A percentile compares a stretch with the other conserved stretches of the same genome.
Evolutionary conservation across 1,139 yeast genomes (phyloP).

Genomic region (Suhomyces panamericanus): DNA sequence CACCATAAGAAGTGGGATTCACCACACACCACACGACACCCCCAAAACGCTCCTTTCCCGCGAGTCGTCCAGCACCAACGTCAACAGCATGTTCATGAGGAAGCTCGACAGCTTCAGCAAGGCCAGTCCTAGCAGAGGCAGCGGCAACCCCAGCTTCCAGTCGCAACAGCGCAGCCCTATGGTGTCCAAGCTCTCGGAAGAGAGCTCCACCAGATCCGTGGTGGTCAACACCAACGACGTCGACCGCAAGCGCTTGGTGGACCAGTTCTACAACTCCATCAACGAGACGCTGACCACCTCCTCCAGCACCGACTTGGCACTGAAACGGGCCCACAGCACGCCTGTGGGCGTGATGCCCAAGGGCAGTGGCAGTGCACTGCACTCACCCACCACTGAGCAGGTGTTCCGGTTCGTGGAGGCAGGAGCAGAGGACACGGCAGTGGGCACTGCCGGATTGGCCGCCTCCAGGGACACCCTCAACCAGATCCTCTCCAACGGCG

Average conservation of each 20-base stretch:
- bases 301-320: slow-evolving; percentile 7
- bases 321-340: slow-evolving; percentile 4
- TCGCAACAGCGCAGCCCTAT: slow-evolving; percentile 14
- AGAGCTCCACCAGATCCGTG: slow-evolving; percentile 5
- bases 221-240: slow-evolving; percentile 12
- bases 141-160: slow-evolving; percentile 11
- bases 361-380: slow-evolving; percentile 1
- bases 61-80: slow-evolving; percentile 9
- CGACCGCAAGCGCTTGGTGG: slow-evolving; percentile 39
- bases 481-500: slow-evolving; percentile 25
- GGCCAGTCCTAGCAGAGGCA: slow-evolving; percentile 11
- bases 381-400: slow-evolving; percentile 13
- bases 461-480: slow-evolving; percentile 18
- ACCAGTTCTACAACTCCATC: slow-evolving; percentile 38
- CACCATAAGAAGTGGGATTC: neutral
- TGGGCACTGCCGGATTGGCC: neutral
- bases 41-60: slow-evolving; percentile 8
- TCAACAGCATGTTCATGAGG: slow-evolving; percentile 16
- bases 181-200: slow-evolving; percentile 9
- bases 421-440: neutral
- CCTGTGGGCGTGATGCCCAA: slow-evolving; percentile 3
- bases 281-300: slow-evolving; percentile 13
- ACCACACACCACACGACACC: slow-evolving; percentile 1
- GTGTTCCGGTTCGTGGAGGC: slow-evolving; percentile 9
- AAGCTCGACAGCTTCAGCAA: slow-evolving; percentile 13